Conservation (phyloP, 345 rosid genomes). For the Ricinus communis region DNA sequence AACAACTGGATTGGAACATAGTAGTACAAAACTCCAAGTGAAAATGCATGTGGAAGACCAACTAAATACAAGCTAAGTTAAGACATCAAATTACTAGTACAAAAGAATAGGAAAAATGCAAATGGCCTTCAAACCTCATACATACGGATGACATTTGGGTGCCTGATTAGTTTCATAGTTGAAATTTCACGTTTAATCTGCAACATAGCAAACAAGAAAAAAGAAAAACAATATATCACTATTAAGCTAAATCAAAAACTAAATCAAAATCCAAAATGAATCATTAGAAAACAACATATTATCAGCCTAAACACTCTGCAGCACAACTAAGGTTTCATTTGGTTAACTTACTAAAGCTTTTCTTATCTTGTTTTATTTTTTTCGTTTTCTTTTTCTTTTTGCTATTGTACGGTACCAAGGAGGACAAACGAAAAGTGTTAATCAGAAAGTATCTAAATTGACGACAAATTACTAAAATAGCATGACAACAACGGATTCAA, state of each 20-base stretch:
- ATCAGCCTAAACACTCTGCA: background rate
- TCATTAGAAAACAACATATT: background rate
- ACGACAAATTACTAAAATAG: too few species aligned
- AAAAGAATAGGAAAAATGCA: background rate
- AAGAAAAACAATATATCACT: background rate
- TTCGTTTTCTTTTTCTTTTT: too few species aligned
- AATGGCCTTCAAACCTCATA: constrained; percentile 59
- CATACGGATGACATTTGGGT: constrained; percentile 96
- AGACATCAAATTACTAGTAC: background rate
- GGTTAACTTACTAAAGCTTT: background rate
- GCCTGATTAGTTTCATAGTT: constrained; percentile 85
- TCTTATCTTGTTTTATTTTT: background rate
- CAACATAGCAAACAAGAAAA: constrained; percentile 14
- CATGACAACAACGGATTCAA: too few species aligned
- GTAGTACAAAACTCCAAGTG: background rate
- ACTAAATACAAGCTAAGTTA: background rate
- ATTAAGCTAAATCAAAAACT: background rate
- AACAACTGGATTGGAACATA: background rate
- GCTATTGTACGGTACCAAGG: background rate
- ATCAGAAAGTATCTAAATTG: too few species aligned
- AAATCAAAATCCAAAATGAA: background rate
- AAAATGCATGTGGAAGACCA: background rate
- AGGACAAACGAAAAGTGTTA: background rate
- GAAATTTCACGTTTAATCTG: constrained; percentile 98
- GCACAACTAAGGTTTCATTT: background rate